Conservation (phyloP, 106 monocot species). For the Xerophyta viscosa region DNA sequence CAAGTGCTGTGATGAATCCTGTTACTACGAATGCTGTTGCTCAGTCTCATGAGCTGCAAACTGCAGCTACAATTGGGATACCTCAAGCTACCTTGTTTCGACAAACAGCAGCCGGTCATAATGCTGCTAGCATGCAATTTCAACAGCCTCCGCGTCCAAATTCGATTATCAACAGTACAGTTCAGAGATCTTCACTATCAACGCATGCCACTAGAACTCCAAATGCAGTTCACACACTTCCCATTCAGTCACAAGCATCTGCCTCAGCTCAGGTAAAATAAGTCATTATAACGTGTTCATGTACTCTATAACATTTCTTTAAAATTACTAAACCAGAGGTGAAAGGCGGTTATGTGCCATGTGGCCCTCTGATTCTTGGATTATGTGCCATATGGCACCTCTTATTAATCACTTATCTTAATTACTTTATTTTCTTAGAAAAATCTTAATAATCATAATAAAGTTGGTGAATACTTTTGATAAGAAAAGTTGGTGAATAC, state of each 20-base stretch:
- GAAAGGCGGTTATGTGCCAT: background rate
- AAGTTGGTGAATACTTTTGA: too few relatives aligned
- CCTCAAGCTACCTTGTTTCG: slow-evolving; percentile 4
- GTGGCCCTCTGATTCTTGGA: too few relatives aligned
- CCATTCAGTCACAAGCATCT: slow-evolving; percentile 21
- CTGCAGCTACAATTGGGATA: background rate
- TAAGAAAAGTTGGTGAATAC: too few relatives aligned
- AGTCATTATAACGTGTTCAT: background rate
- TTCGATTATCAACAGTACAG: slow-evolving; percentile 10
- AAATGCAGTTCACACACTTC: slow-evolving; percentile 46
- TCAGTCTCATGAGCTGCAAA: slow-evolving; percentile 9
- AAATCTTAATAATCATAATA: too few relatives aligned
- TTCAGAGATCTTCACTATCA: slow-evolving; percentile 11
- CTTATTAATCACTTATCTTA: too few relatives aligned
- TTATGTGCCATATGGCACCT: too few relatives aligned
- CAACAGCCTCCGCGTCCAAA: slow-evolving; percentile 7
- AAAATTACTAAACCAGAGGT: too few relatives aligned
- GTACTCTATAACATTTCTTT: background rate
- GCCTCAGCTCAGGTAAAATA: slow-evolving; percentile 6
- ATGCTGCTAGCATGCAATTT: slow-evolving; percentile 9
- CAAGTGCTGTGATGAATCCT: slow-evolving; percentile 20
- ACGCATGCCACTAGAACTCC: slow-evolving; percentile 20
- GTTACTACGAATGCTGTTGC: slow-evolving; percentile 27
- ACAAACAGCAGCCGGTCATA: slow-evolving; percentile 5
- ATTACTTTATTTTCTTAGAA: too few relatives aligned